Evolutionary conservation across 2,329 filamentous ascomycete genomes (phyloP).

Genomic region (Xylariaceae sp.): DNA sequence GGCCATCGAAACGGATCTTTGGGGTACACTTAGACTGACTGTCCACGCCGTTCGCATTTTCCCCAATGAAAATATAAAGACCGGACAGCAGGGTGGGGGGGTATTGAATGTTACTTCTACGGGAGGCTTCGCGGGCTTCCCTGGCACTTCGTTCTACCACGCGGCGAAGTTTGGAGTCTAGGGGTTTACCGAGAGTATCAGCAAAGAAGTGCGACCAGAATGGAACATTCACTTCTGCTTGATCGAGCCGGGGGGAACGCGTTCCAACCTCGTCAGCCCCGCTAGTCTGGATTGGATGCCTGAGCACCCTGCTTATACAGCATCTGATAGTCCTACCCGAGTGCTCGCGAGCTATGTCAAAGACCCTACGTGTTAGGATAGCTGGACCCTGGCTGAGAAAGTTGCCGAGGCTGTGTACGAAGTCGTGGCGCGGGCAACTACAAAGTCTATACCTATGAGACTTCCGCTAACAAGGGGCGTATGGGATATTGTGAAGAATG

Average conservation of each 20-base stretch:
- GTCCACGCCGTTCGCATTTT: constrained; percentile 28
- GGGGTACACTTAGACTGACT: constrained; percentile 25
- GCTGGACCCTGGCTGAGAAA: constrained; percentile 13
- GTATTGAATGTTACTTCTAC: constrained; percentile 20
- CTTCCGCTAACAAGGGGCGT: constrained; percentile 14
- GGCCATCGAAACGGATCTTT: constrained; percentile 30
- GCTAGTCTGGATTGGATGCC: constrained; percentile 9
- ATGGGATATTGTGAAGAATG: constrained; percentile 14
- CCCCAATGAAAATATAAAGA: constrained; percentile 25
- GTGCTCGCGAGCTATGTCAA: constrained; percentile 10
- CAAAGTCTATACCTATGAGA: constrained; percentile 13
- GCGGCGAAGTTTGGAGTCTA: constrained; percentile 22
- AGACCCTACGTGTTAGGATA: constrained; percentile 9
- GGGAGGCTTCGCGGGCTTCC: constrained; percentile 19
- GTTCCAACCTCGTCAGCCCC: constrained; percentile 13
- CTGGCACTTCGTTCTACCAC: constrained; percentile 22
- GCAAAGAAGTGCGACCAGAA: constrained; percentile 16
- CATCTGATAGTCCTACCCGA: constrained; percentile 12
- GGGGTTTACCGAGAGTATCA: constrained; percentile 18
- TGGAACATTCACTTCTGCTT: constrained; percentile 25
- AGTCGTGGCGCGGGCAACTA: constrained; percentile 10
- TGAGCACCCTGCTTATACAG: constrained; percentile 15
- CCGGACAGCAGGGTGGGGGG: constrained; percentile 18
- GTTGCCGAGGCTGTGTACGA: constrained; percentile 18
- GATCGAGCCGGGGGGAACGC: constrained; percentile 18